Conservation (phyloP, 306 rosid genomes). For the Cucurbita argyrosperma region DNA sequence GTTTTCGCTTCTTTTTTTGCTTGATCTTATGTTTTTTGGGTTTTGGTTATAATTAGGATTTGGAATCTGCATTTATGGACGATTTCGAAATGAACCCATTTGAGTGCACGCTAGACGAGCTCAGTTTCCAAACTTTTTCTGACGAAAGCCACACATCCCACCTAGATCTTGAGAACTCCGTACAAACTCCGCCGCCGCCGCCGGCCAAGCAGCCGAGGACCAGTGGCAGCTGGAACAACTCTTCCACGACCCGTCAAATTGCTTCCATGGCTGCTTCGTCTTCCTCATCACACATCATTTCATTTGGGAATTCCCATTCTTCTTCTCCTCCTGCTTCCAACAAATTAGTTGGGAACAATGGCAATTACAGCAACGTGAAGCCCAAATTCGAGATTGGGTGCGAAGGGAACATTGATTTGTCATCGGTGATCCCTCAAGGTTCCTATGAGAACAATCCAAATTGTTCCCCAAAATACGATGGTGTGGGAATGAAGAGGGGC, state of each 20-base stretch:
- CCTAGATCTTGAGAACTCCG: constrained; percentile 13
- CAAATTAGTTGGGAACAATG: too few species aligned
- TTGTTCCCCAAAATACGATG: background rate
- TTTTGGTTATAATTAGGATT: constrained; percentile 3
- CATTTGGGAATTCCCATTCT: constrained; percentile 29
- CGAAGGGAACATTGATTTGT: background rate
- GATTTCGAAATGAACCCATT: constrained; percentile 13
- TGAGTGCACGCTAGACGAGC: constrained; percentile 21
- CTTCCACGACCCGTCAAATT: background rate
- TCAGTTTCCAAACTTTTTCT: constrained; percentile 14
- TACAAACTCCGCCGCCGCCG: background rate
- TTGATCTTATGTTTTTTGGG: background rate
- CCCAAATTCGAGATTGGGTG: too few species aligned
- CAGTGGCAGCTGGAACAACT: background rate
- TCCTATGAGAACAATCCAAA: too few species aligned
- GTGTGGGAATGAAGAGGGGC: constrained; percentile 13
- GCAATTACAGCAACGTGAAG: too few species aligned
- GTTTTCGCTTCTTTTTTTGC: background rate
- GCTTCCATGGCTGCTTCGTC: constrained; percentile 12
- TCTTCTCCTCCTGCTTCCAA: background rate
- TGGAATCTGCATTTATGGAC: constrained; percentile 17
- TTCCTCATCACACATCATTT: constrained; percentile 38
- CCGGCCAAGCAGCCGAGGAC: constrained; percentile 29
- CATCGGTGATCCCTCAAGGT: background rate
- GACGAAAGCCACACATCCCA: constrained; percentile 11